Evolutionary conservation across 2,329 filamentous ascomycete species (phyloP).

Genomic region (Alternaria metachromatica): DNA sequence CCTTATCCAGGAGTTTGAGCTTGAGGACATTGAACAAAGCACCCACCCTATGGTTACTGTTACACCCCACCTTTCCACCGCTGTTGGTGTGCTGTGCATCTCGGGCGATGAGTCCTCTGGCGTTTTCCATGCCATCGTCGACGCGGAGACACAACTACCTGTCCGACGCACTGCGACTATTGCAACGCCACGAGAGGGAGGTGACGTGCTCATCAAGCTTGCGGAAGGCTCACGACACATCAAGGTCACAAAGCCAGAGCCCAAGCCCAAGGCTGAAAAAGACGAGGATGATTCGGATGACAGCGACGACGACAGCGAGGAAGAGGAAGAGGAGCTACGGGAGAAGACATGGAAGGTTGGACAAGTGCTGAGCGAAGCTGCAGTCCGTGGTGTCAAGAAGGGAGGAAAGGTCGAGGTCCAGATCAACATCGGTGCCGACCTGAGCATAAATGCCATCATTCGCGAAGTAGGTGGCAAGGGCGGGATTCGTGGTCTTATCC

Average conservation of each 20-base stretch:
- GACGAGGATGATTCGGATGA: slow-evolving; percentile 66
- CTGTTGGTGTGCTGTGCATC: slow-evolving; percentile 82
- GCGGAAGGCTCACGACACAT: slow-evolving; percentile 90
- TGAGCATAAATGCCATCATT: slow-evolving; percentile 79
- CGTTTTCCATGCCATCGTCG: slow-evolving; percentile 80
- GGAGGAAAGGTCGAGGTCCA: slow-evolving; percentile 91
- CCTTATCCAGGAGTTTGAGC: slow-evolving; percentile 92
- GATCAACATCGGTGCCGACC: slow-evolving; percentile 82
- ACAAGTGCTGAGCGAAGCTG: slow-evolving; percentile 81
- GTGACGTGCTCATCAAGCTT: slow-evolving; percentile 86
- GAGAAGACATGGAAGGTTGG: slow-evolving; percentile 94
- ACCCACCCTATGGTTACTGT: slow-evolving; percentile 95
- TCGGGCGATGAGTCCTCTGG: slow-evolving; percentile 66
- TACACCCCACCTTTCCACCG: slow-evolving; percentile 85
- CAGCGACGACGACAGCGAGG: slow-evolving; percentile 65
- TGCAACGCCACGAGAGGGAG: slow-evolving; percentile 76
- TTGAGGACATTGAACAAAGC: slow-evolving; percentile 91
- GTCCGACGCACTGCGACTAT: slow-evolving; percentile 85
- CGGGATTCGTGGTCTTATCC: slow-evolving; percentile 56
- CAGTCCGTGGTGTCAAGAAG: slow-evolving; percentile 83
- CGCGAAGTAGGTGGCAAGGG: slow-evolving; percentile 88
- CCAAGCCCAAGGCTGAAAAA: slow-evolving; percentile 73
- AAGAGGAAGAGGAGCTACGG: slow-evolving; percentile 85
- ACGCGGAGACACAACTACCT: slow-evolving; percentile 86
- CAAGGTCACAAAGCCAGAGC: slow-evolving; percentile 88